phyloP scores from a whole-genome alignment of 164 flowering plant species.

The Pachysandra terminalis region DNA sequence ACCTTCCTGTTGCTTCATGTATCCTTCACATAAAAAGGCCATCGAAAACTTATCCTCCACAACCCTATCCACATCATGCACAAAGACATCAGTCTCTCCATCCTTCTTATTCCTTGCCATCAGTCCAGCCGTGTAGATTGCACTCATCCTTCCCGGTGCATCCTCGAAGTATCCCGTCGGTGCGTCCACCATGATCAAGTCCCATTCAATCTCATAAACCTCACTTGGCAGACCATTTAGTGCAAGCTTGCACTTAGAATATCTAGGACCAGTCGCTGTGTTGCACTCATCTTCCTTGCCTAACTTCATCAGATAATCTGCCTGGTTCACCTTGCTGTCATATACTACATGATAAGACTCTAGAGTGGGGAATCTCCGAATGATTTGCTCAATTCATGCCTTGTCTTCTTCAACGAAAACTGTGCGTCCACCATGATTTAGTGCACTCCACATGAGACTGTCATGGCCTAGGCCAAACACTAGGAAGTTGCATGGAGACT shows the following conservation, averaged over 20 bases:
- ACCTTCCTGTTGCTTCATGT: slow-evolving; percentile 59
- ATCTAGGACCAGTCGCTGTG: slow-evolving; percentile 38
- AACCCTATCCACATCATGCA: slow-evolving; percentile 79
- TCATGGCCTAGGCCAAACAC: slow-evolving; percentile 92
- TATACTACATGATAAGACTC: slow-evolving; percentile 68
- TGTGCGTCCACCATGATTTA: slow-evolving; percentile 78
- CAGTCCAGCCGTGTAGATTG: slow-evolving; percentile 83
- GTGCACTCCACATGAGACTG: slow-evolving; percentile 77
- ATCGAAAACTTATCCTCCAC: slow-evolving; percentile 77
- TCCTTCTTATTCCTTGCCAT: slow-evolving; percentile 71
- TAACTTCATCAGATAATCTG: slow-evolving; percentile 46
- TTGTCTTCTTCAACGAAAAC: slow-evolving; percentile 79
- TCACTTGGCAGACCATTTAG: slow-evolving; percentile 58
- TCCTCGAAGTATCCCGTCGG: slow-evolving; percentile 80
- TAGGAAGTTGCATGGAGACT: slow-evolving; percentile 89
- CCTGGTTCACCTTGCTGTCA: slow-evolving; percentile 57
- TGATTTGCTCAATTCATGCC: slow-evolving; percentile 65
- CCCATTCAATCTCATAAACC: slow-evolving; percentile 72
- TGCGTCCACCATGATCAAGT: slow-evolving; percentile 91
- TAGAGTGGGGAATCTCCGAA: slow-evolving; percentile 41
- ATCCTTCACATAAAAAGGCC: slow-evolving; percentile 71
- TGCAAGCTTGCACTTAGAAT: slow-evolving; percentile 54
- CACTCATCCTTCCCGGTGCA: slow-evolving; percentile 92
- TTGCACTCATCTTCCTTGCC: slow-evolving; percentile 52
- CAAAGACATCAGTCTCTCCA: slow-evolving; percentile 84